Percentiles rank a stretch among this genome's conserved stretches.
These are phyloP conservation scores for Stevia rebaudiana DNA, from an alignment of 140 eudicot species.

Conservation along the genomic window DNA sequence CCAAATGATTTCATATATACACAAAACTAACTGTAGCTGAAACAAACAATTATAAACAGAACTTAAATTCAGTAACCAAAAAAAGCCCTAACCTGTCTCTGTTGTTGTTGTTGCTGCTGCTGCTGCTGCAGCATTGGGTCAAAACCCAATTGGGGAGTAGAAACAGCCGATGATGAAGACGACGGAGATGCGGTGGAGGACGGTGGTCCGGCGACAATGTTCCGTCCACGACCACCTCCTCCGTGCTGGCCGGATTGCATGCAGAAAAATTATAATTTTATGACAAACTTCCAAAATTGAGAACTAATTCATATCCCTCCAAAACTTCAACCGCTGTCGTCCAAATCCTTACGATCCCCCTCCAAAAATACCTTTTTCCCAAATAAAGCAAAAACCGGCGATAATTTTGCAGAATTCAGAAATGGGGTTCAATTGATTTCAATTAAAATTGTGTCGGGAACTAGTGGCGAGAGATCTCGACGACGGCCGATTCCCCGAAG, in stretches of 20 bases:
- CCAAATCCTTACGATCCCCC: constrained; percentile 21
- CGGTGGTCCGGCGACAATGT: constrained; percentile 49
- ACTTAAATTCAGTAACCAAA: constrained; percentile 7
- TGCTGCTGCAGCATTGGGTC: constrained; percentile 60
- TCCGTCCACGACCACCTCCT: constrained; percentile 67
- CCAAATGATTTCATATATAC: neutral
- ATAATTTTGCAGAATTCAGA: constrained; percentile 21
- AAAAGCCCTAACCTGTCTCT: constrained; percentile 71
- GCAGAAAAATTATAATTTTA: constrained; percentile 12
- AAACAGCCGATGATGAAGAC: constrained; percentile 78
- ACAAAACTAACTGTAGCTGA: neutral
- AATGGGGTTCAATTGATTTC: constrained; percentile 14
- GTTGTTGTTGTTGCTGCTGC: constrained; percentile 42
- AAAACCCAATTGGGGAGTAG: constrained; percentile 60
- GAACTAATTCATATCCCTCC: constrained; percentile 29
- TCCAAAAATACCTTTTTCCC: neutral
- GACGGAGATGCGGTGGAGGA: constrained; percentile 78
- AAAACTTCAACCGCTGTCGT: constrained; percentile 25
- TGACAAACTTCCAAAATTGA: constrained; percentile 15
- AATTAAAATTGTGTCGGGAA: constrained; percentile 14
- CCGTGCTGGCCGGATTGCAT: constrained; percentile 83
- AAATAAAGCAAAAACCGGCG: constrained; percentile 11
- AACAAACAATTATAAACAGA: constrained; percentile 2
- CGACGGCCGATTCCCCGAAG: constrained; percentile 9
- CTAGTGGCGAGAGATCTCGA: constrained; percentile 17